Conservation (phyloP, 345 rosid genomes). For the Cardiospermum halicacabum region DNA sequence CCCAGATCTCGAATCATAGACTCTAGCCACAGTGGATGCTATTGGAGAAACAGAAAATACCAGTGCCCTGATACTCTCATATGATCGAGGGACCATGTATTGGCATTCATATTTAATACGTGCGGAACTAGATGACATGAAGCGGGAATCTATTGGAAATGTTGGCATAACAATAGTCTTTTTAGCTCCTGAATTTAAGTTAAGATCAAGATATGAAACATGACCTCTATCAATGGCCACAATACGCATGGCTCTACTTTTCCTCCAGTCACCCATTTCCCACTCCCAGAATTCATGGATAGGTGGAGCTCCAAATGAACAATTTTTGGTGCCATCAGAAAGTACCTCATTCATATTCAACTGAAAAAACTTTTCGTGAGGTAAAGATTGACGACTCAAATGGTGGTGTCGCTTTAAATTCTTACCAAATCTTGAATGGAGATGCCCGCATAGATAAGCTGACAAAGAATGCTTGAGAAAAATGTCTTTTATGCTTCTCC, state of each 20-base stretch:
- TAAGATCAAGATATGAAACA: constrained; percentile 70
- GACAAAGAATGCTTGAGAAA: constrained; percentile 85
- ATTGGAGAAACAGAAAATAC: constrained; percentile 70
- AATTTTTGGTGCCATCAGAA: constrained; percentile 37
- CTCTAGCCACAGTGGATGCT: constrained; percentile 62
- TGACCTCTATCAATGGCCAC: constrained; percentile 85
- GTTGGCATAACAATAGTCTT: constrained; percentile 74
- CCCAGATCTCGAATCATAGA: constrained; percentile 67
- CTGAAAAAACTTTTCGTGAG: constrained; percentile 58
- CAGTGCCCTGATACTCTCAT: constrained; percentile 74
- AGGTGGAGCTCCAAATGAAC: constrained; percentile 53
- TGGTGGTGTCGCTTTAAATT: constrained; percentile 81
- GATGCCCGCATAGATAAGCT: constrained; percentile 88
- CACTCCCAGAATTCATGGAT: constrained; percentile 88
- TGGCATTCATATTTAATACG: constrained; percentile 58
- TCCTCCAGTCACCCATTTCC: constrained; percentile 99
- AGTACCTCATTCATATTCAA: constrained; percentile 52
- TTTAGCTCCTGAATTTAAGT: constrained; percentile 51
- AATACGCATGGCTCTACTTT: constrained; percentile 73
- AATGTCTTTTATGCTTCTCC: constrained; percentile 62
- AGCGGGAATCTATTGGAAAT: constrained; percentile 88
- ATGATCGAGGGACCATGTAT: constrained; percentile 65
- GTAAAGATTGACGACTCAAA: constrained; percentile 26
- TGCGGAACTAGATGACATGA: constrained; percentile 67
- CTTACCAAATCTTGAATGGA: constrained; percentile 77